Base-by-base conservation (phyloP, 129 eudicot genomes). In the Deinandra increscens region DNA sequence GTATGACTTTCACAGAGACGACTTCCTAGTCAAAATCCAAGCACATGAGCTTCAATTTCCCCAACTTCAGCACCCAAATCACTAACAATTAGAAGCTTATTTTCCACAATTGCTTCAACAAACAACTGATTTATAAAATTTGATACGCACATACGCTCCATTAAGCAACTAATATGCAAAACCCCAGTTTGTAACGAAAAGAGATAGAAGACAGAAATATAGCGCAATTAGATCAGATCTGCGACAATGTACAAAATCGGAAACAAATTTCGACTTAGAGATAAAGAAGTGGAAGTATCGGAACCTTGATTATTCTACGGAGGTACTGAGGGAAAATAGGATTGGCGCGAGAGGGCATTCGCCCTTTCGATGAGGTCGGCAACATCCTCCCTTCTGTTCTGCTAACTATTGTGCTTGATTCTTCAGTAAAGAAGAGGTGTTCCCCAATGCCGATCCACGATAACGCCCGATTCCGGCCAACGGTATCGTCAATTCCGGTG, bases 271-370 rank as follows among this genome's bases (percentile, higher is more conserved):
- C 46, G 19, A 42, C n/a, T 18, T 5, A 64, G 4, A n/a, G 5
- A 56, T 44, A 51, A 8, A 19, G 29, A 13, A 63, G 7, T 26
- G 39, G 20, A 66, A 68, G 9, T n/a, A 31, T 53, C 29, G 46
- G 43, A 77, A 89, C 99, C 93, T 94, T 94, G 87, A 94, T 77
- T 7, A 90, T 89, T 80, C 97, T 75, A 33, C 97, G 97, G 60
- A 94, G 87, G 72, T 94, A 94, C 44, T 89, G 97, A 49, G 97
- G 92, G 68, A 87, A 78, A 48, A 82, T 78, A 3, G 89, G 90
- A 81, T 82, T 85, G 74, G 91, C 68, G 17, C 97, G 95, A 46
- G 95, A 73, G 75, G 90, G 78, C 87, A 84, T 41, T 41, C 97
- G 95, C 75, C 86, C 90, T 75, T 85, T 93, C 20, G 90, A 81